phyloP scores from a whole-genome alignment of 176 grass and related monocot species.

The Thinopyrum elongatum region DNA sequence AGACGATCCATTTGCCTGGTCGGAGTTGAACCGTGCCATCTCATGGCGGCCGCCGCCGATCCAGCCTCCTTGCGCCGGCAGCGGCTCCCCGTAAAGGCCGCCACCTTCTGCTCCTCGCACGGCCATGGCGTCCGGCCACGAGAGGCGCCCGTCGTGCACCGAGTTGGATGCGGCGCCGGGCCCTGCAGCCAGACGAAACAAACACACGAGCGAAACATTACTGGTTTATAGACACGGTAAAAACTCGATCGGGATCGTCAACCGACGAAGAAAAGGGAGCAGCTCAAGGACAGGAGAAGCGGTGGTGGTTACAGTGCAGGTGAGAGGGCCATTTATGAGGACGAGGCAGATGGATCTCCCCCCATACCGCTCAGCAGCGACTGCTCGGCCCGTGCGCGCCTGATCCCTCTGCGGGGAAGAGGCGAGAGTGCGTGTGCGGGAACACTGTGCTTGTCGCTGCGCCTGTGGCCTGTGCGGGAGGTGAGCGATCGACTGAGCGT shows the following conservation, averaged over 20 bases:
- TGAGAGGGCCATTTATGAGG: background rate
- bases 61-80: conserved; percentile 11
- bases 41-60: background rate
- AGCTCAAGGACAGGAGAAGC: background rate
- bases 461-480: too few relatives aligned
- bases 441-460: background rate
- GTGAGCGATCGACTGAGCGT: background rate
- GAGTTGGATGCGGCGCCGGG: background rate
- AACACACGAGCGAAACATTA: background rate
- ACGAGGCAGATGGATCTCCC: background rate
- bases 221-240: background rate
- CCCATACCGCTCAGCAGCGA: background rate
- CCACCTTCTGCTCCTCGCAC: background rate
- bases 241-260: background rate
- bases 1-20: background rate
- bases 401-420: background rate
- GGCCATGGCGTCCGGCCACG: conserved; percentile 18
- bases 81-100: background rate
- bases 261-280: background rate
- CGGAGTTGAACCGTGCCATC: conserved; percentile 5
- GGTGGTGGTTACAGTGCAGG: background rate
- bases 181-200: background rate
- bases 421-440: background rate
- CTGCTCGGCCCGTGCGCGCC: conserved; percentile 9
- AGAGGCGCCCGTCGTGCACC: background rate